phyloP scores from a whole-genome alignment of 805 yeast species.

The Maudiozyma bulderi region DNA sequence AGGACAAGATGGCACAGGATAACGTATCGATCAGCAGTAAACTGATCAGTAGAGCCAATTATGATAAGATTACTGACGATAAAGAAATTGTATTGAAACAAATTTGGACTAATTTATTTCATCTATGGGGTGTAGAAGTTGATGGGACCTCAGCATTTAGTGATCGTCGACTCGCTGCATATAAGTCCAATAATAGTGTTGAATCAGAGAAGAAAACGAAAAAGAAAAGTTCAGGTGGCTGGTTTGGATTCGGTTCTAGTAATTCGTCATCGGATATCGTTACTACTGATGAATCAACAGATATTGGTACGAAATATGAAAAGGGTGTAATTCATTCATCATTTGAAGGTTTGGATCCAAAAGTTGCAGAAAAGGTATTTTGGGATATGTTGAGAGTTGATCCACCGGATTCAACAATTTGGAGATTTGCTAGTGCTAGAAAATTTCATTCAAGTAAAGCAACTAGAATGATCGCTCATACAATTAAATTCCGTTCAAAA shows the following conservation, averaged over 20 bases:
- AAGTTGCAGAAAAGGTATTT: constrained; percentile 40
- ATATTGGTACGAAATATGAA: constrained; percentile 22
- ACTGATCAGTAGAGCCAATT: constrained; percentile 2
- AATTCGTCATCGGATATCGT: constrained; percentile 3
- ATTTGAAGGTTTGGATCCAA: constrained; percentile 43
- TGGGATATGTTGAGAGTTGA: constrained; percentile 65
- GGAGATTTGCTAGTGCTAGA: constrained; percentile 78
- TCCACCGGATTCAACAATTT: constrained; percentile 65
- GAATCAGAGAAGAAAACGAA: constrained; percentile 9
- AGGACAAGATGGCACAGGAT: neutral
- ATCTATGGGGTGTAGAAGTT: constrained; percentile 45
- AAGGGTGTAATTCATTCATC: constrained; percentile 38
- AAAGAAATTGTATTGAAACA: constrained; percentile 60
- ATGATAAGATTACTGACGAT: constrained; percentile 33
- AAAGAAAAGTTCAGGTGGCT: constrained; percentile 2
- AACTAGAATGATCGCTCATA: constrained; percentile 58
- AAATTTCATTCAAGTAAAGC: constrained; percentile 70
- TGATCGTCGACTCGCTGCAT: neutral
- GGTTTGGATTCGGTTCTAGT: constrained; percentile 5
- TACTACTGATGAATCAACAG: neutral
- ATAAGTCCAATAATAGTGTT: neutral
- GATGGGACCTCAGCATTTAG: constrained; percentile 20
- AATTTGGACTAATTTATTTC: constrained; percentile 57
- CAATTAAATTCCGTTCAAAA: constrained; percentile 70
- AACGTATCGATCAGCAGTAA: neutral